Evolutionary conservation across 1,284 basidiomycete species (phyloP).

Genomic region (Fomitopsis schrenkii): DNA sequence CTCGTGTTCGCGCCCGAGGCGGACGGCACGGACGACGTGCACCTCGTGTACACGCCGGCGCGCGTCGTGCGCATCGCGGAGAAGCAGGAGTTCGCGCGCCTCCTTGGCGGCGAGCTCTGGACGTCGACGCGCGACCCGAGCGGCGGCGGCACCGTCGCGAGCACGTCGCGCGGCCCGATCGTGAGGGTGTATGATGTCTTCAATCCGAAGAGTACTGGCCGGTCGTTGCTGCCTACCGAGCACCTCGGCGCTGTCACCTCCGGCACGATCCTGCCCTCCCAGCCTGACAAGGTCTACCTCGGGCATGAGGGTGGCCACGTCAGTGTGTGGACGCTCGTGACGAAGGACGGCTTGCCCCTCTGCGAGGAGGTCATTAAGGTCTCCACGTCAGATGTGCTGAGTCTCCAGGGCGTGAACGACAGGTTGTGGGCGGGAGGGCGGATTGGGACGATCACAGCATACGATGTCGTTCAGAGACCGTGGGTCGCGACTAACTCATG

Average conservation of each 20-base stretch:
- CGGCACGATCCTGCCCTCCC: slow-evolving; percentile 72
- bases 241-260: slow-evolving; percentile 78
- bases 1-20: slow-evolving; percentile 61
- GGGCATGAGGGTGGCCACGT: slow-evolving; percentile 92
- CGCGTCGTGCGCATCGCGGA: slow-evolving; percentile 74
- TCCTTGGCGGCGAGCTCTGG: slow-evolving; percentile 79
- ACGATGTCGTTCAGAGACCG: slow-evolving; percentile 66
- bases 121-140: slow-evolving; percentile 58
- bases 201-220: slow-evolving; percentile 42
- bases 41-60: slow-evolving; percentile 43
- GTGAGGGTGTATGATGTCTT: slow-evolving; percentile 79
- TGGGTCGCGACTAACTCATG: slow-evolving; percentile 91
- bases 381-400: slow-evolving; percentile 73
- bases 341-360: slow-evolving; percentile 46
- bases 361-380: slow-evolving; percentile 76
- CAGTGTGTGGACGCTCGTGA: slow-evolving; percentile 67
- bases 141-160: slow-evolving; percentile 32
- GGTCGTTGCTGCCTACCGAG: slow-evolving; percentile 52
- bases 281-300: slow-evolving; percentile 72
- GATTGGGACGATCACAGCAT: slow-evolving; percentile 81
- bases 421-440: slow-evolving; percentile 84
- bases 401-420: slow-evolving; percentile 77
- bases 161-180: slow-evolving; percentile 57
- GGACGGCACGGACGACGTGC: slow-evolving; percentile 29
- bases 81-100: slow-evolving; percentile 73